These are phyloP conservation scores for Penicillium chermesinum DNA, from an alignment of 495 filamentous ascomycete species.

Conservation along the genomic window DNA sequence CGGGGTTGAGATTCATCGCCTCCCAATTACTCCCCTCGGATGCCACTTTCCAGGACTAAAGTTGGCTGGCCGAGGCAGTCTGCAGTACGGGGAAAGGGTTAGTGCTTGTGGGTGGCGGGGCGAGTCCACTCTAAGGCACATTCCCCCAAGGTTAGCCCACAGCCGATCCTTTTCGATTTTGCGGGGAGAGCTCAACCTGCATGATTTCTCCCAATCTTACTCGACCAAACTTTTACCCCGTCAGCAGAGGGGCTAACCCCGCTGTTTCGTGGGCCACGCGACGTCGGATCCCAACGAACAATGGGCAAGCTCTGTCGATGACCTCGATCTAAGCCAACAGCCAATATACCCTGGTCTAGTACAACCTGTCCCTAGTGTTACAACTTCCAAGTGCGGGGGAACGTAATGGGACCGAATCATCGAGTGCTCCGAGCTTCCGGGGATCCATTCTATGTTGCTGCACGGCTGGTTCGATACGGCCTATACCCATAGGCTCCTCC, in stretches of 20 bases:
- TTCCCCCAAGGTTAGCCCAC: neutral
- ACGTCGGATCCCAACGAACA: too few species aligned
- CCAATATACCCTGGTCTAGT: neutral
- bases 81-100: neutral
- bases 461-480: constrained; percentile 2
- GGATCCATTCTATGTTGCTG: neutral
- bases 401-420: constrained; percentile 12
- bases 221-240: neutral
- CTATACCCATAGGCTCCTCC: neutral
- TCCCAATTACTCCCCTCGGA: neutral
- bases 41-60: neutral
- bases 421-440: constrained; percentile 14
- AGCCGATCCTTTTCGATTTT: constrained; percentile 9
- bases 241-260: neutral
- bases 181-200: constrained; percentile 14
- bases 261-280: neutral
- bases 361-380: neutral
- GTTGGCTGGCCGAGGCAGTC: neutral
- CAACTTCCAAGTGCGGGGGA: neutral
- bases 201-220: neutral
- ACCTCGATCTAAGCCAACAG: neutral
- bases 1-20: neutral
- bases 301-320: too few species aligned
- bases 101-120: neutral
- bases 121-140: neutral